Base-by-base conservation (phyloP, 2,329 filamentous ascomycete genomes). In the Fusarium sp. region DNA sequence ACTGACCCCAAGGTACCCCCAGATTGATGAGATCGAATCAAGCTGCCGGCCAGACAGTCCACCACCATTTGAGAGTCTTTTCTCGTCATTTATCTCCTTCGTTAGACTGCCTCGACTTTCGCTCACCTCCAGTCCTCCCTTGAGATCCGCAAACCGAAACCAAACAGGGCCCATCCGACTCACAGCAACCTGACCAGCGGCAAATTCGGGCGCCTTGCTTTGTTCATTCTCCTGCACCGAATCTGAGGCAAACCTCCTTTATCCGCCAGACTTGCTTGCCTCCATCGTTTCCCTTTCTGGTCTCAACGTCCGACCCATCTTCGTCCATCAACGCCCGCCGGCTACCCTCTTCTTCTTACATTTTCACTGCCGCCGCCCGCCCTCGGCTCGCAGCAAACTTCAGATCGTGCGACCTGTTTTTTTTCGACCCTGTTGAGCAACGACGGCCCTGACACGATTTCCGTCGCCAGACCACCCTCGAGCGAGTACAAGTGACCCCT, bases 191-290 rank as follows among this genome's bases (percentile, higher is more conserved):
- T 59, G 56, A 38, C 59, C 66, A 65, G 71, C 40, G 64, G 62
- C 70, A 77, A 69, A 67, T 45, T 65, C 52, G 66, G 50, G 67
- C 70, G 68, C 67, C 67, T 58, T 68, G 54, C 69, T 76, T 77
- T 71, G 74, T 76, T 70, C 62, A 54, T 76, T 69, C 61, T 71
- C 62, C 38, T 67, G 65, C 73, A 57, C 59, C 70, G 61, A 76
- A 64, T 74, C 74, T 77, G 72, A 78, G 76, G 78, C 76, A 77
- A 6, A 60, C 50, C 76, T 74, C 71, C 69, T 77, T 74, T 72
- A 67, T 56, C 67, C 63, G 62, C 40, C 65, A 69, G 59, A 62
- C 68, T 68, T 75, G 67, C 64, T n/a, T n/a, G n/a, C n/a, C 76
- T 76, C 59, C 45, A 66, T 70, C 66, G 37, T 68, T 75, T 75